Conservation (phyloP, 2,329 filamentous ascomycete species). For the Penicillium carneum region DNA sequence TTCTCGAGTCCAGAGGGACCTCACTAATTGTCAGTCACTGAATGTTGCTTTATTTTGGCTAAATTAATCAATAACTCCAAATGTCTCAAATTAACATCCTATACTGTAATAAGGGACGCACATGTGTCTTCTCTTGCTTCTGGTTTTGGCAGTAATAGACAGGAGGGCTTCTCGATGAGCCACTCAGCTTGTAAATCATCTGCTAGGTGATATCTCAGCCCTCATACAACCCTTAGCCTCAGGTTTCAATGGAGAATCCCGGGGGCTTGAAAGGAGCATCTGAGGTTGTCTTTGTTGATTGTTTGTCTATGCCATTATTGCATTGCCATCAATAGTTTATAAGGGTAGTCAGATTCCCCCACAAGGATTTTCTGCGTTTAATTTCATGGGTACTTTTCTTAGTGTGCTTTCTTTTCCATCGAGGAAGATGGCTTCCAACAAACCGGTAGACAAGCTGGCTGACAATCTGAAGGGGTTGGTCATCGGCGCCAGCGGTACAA, state of each 20-base stretch:
- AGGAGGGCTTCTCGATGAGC: no score
- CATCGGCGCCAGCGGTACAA: constrained; percentile 66
- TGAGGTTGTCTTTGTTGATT: neutral
- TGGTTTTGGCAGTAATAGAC: neutral
- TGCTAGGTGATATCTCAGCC: neutral
- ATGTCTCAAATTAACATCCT: neutral
- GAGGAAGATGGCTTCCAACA: constrained; percentile 1
- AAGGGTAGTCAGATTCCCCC: neutral
- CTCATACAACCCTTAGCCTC: no score
- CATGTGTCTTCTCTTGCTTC: neutral
- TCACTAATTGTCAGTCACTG: neutral
- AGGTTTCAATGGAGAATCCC: neutral
- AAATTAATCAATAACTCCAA: neutral
- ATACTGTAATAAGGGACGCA: neutral
- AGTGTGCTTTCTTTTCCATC: neutral
- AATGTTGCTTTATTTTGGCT: neutral
- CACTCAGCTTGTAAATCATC: neutral
- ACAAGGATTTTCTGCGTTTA: neutral
- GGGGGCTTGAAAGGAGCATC: neutral
- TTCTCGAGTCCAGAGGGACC: neutral
- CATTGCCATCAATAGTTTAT: neutral
- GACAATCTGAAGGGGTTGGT: constrained; percentile 27
- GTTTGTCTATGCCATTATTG: constrained; percentile 8
- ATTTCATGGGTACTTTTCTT: neutral
- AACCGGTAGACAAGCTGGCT: constrained; percentile 5